Base-by-base conservation (phyloP, 305 asterid genomes). In the Solanum hybrid region DNA sequence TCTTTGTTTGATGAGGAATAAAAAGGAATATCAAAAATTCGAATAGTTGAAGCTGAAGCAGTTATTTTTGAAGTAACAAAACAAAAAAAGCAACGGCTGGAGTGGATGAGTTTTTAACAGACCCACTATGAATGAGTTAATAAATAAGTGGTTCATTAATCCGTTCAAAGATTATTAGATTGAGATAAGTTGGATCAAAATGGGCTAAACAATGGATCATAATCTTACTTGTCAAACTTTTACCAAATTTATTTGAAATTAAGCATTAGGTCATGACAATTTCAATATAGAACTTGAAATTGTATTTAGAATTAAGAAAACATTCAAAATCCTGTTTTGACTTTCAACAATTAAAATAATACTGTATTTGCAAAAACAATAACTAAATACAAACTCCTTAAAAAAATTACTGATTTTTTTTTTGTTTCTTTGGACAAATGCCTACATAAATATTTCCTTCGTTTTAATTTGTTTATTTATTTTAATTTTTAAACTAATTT, bases 81-180 rank as follows among this genome's bases (percentile, higher is more conserved):
- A 42, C 4, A 5, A 46, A 46, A 46, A 46, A 14, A 14, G 2
- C 7, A 14, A 5, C 1, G 8, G 0, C 3, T 5, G 0, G 7
- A 46, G 64, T 14, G 22, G 20, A 14, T 46, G 64, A 46, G 64
- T 46, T 46, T 42, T 14, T 46, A 6, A 60, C 8, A 60, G 71
- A 60, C 26, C 0, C 72, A 60, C 27, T 22, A 4, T 66, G 7
- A 1, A 22, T 66, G 6, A 9, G 14, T 66, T 66, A 10, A 66
- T 66, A n/a, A 51, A 66, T 9, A 24, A 66, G 1, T 66, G 7
- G 1, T 10, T n/a, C 6, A 66, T 66, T n/a, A 66, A 10, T n/a
- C 14, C 7, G 5, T 66, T 66, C 29, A 9, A 66, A 66, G 14
- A 66, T 66, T 66, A n/a, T 9, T n/a, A 22, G 14, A 10, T 66